phyloP scores from a whole-genome alignment of 345 rosid genomes.

The Aethionema arabicum region DNA sequence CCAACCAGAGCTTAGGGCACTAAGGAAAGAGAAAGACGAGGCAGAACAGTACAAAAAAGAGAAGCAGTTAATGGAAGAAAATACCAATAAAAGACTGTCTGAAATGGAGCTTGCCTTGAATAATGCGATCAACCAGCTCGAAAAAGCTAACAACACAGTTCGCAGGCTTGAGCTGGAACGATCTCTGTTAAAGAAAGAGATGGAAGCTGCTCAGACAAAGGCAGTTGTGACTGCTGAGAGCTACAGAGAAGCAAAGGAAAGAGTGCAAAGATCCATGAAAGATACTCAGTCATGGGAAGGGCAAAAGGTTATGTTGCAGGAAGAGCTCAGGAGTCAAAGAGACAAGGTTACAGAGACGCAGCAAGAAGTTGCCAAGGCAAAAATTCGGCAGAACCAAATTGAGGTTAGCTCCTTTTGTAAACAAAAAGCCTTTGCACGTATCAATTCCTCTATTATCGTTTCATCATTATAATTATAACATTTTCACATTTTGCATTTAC shows the following conservation, averaged over 20 bases:
- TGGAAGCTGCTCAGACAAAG: slow-evolving; percentile 64
- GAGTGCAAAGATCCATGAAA: slow-evolving; percentile 65
- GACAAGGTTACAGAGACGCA: slow-evolving; percentile 49
- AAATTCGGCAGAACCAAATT: slow-evolving; percentile 32
- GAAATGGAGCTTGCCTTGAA: slow-evolving; percentile 82
- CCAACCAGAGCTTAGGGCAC: slow-evolving; percentile 74
- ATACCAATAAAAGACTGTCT: slow-evolving; percentile 71
- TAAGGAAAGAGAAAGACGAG: slow-evolving; percentile 88
- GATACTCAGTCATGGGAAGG: slow-evolving; percentile 79
- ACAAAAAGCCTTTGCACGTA: slow-evolving; percentile 24
- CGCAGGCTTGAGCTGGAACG: slow-evolving; percentile 81
- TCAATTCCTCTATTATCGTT: slow-evolving; percentile 30
- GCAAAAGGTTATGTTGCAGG: slow-evolving; percentile 65
- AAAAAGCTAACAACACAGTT: slow-evolving; percentile 64
- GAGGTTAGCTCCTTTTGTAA: slow-evolving; percentile 40
- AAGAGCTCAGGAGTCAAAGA: slow-evolving; percentile 65
- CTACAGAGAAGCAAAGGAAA: slow-evolving; percentile 69
- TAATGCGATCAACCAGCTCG: slow-evolving; percentile 81
- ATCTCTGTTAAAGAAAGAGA: slow-evolving; percentile 61
- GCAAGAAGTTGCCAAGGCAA: slow-evolving; percentile 33
- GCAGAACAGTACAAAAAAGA: slow-evolving; percentile 84
- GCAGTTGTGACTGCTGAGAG: slow-evolving; percentile 73
- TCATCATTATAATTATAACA: slow-evolving; percentile 25
- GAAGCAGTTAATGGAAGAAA: slow-evolving; percentile 73
- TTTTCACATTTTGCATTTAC: slow-evolving; percentile 8